Base-by-base conservation (phyloP, 2,329 filamentous ascomycete genomes). In the Acrodontium crateriforme region DNA sequence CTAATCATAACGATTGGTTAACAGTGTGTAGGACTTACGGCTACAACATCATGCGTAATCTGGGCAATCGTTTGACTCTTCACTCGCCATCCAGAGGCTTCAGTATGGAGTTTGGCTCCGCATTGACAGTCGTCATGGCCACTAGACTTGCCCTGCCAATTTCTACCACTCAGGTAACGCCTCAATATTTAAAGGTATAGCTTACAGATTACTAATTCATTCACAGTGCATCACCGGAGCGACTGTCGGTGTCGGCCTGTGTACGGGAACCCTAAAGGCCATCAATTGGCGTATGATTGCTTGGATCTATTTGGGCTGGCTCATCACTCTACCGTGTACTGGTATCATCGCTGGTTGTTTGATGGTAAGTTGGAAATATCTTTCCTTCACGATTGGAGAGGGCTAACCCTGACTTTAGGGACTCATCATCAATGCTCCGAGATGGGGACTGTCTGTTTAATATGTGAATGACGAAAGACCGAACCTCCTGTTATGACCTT, bases 1-100 rank as follows among this genome's bases (percentile, higher is more conserved):
- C n/a, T n/a, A n/a, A n/a, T n/a, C n/a, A n/a, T n/a, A n/a, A n/a
- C n/a, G n/a, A n/a, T n/a, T n/a, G n/a, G n/a, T n/a, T n/a, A n/a
- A n/a, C n/a, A n/a, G n/a, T n/a, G n/a, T n/a, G n/a, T n/a, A 69
- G 67, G 61, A 71, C 68, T 16, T 74, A 72, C 38, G 70, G 69
- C 2, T 74, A 74, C 50, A 69, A 73, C 47, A 73, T 75, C 50
- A 75, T 75, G 69, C n/a, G n/a, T n/a, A n/a, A n/a, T n/a, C 56
- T 74, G 35, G 70, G 70, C 31, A 74, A 74, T 55, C 63, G 66
- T 38, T 60, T 74, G 35, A 74, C 71, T 8, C 49, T 48, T 39
- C 68, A 72, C 56, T 72, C 69, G 1, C 71, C 70, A 3, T 59
- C 63, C 2, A 63, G 69, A 42, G 69, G 70, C 25, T 69, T 65